A percentile compares a stretch with the other conserved stretches of the same genome.
Conservation (phyloP, 306 rosid genomes). For the Crataegus laevigata region DNA sequence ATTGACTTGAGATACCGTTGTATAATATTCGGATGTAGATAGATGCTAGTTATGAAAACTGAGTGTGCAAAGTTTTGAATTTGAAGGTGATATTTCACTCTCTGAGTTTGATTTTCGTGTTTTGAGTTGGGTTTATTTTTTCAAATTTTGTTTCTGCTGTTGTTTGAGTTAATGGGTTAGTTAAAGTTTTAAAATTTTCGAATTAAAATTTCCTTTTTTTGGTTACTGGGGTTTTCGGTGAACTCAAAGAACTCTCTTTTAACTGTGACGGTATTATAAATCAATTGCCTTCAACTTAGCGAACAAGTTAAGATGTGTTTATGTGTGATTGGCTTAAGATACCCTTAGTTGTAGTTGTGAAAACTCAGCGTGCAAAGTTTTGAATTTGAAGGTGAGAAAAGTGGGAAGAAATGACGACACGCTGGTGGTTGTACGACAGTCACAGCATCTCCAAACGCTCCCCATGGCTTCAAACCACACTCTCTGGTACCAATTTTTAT, state of each 20-base stretch:
- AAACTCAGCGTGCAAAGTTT: neutral
- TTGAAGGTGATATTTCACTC: neutral
- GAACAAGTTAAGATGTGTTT: neutral
- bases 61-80: neutral
- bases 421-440: conserved; percentile 73
- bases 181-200: neutral
- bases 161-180: neutral
- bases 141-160: neutral
- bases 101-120: neutral
- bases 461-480: conserved; percentile 76
- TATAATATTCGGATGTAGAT: no score
- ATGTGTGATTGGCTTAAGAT: neutral
- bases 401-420: conserved; percentile 30
- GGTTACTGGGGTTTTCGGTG: neutral
- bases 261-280: no score
- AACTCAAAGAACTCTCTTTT: no score
- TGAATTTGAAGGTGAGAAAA: conserved; percentile 1
- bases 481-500: conserved; percentile 41
- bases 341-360: neutral
- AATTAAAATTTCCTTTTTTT: neutral
- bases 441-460: conserved; percentile 41
- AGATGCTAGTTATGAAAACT: neutral
- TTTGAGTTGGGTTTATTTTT: neutral
- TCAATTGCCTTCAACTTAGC: no score
- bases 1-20: no score